phyloP scores from a whole-genome alignment of 805 yeast genomes.

The Ogataea degrootiae region DNA sequence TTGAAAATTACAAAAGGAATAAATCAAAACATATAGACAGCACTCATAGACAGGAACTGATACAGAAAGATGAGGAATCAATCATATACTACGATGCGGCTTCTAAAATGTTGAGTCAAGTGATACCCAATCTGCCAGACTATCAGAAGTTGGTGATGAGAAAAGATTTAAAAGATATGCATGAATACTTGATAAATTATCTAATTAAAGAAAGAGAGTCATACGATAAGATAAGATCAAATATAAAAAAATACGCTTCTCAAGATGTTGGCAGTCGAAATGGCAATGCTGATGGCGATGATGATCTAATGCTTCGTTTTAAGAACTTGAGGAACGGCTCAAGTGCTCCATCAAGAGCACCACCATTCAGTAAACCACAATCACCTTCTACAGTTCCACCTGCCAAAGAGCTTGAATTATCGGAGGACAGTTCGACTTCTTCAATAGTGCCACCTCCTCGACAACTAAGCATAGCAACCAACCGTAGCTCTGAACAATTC shows the following conservation, averaged over 20 bases:
- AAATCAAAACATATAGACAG: slow-evolving; percentile 1
- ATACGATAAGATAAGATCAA: slow-evolving; percentile 11
- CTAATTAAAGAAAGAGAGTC: slow-evolving; percentile 12
- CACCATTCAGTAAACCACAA: neutral
- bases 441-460: neutral
- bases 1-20: slow-evolving; percentile 18
- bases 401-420: neutral
- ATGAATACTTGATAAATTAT: slow-evolving; percentile 15
- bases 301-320: slow-evolving; percentile 13
- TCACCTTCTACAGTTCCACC: neutral
- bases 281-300: slow-evolving; percentile 1
- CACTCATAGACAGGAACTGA: slow-evolving; percentile 1
- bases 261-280: neutral
- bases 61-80: slow-evolving; percentile 18
- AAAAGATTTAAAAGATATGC: slow-evolving; percentile 12
- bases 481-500: slow-evolving; percentile 1
- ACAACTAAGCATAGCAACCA: neutral
- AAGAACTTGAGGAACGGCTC: slow-evolving; percentile 17
- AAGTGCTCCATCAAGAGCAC: neutral
- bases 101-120: slow-evolving; percentile 20
- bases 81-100: slow-evolving; percentile 25
- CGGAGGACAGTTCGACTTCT: neutral
- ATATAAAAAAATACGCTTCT: slow-evolving; percentile 5
- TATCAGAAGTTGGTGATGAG: slow-evolving; percentile 5
- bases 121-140: slow-evolving; percentile 22